A percentile compares a stretch with the other conserved stretches of the same genome.
Conservation (phyloP, 2,329 filamentous ascomycete genomes). For the Beauveria australis region DNA sequence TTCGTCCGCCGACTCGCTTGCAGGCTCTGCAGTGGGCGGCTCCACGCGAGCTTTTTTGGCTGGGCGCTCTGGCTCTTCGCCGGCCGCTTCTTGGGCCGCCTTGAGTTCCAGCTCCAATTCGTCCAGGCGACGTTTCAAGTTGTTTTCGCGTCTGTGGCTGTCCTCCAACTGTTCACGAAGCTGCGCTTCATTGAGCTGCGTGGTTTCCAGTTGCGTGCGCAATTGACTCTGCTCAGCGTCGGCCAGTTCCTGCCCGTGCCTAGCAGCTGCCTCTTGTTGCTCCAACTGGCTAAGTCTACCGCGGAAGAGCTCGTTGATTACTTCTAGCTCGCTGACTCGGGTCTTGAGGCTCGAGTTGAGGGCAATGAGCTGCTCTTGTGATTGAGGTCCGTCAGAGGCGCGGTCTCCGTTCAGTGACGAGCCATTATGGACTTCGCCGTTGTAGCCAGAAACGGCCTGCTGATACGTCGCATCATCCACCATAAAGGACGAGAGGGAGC, state of each 20-base stretch:
- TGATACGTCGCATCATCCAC: conserved; percentile 60
- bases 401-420: conserved; percentile 51
- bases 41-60: conserved; percentile 21
- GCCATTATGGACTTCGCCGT: conserved; percentile 42
- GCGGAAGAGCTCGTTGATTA: conserved; percentile 81
- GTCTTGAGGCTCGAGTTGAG: conserved; percentile 87
- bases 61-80: conserved; percentile 17
- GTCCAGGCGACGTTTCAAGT: conserved; percentile 72
- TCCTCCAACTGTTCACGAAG: conserved; percentile 63
- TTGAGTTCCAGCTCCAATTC: conserved; percentile 60
- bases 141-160: conserved; percentile 68
- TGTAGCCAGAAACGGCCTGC: conserved; percentile 45
- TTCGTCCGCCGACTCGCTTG: background rate
- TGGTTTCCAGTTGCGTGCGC: conserved; percentile 45
- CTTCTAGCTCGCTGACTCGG: conserved; percentile 85
- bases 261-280: conserved; percentile 61
- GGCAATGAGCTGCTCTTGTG: conserved; percentile 70
- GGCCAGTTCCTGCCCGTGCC: conserved; percentile 51
- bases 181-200: conserved; percentile 31
- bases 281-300: conserved; percentile 73
- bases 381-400: conserved; percentile 62
- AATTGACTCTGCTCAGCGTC: conserved; percentile 48
- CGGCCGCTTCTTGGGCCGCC: conserved; percentile 17
- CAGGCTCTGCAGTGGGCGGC: conserved; percentile 9
- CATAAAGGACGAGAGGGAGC: conserved; percentile 73